Percentiles rank a stretch among this genome's conserved stretches.
phyloP scores from a whole-genome alignment of 768 basidiomycete genomes.

The Podaxis sp. region DNA sequence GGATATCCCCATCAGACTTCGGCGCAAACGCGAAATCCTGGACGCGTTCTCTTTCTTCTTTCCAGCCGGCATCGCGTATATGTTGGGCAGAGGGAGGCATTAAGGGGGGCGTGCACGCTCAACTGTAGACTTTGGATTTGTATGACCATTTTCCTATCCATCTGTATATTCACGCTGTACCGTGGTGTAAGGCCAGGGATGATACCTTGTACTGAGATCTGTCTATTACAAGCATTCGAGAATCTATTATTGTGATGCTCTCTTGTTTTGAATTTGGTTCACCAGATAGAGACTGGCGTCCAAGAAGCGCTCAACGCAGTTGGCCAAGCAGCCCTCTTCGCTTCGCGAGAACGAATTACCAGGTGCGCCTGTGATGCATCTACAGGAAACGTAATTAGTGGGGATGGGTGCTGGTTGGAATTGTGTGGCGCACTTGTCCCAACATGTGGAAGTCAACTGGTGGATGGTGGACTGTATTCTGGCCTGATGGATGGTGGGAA shows the following conservation, averaged over 20 bases:
- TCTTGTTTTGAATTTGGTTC: slow-evolving; percentile 54
- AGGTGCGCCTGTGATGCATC: slow-evolving; percentile 80
- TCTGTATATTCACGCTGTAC: slow-evolving; percentile 14
- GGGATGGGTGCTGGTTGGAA: background rate
- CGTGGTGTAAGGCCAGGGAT: slow-evolving; percentile 16
- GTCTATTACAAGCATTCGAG: background rate
- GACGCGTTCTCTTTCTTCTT: slow-evolving; percentile 73
- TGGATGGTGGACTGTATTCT: slow-evolving; percentile 69
- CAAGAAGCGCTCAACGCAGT: slow-evolving; percentile 91
- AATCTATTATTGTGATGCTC: background rate
- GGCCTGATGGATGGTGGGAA: slow-evolving; percentile 29
- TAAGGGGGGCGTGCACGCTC: slow-evolving; percentile 15
- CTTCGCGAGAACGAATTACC: slow-evolving; percentile 74
- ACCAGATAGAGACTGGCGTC: slow-evolving; percentile 86
- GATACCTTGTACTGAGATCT: slow-evolving; percentile 12
- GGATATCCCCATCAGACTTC: slow-evolving; percentile 61
- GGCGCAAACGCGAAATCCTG: slow-evolving; percentile 50
- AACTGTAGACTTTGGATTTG: slow-evolving; percentile 15
- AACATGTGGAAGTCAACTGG: slow-evolving; percentile 79
- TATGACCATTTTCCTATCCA: background rate
- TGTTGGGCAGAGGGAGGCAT: slow-evolving; percentile 36
- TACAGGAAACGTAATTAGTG: slow-evolving; percentile 25
- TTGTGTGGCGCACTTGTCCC: slow-evolving; percentile 77
- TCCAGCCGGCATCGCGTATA: slow-evolving; percentile 50
- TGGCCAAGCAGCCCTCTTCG: slow-evolving; percentile 80